Base-by-base conservation (phyloP, 106 monocot species). In the Triglochin maritima region DNA sequence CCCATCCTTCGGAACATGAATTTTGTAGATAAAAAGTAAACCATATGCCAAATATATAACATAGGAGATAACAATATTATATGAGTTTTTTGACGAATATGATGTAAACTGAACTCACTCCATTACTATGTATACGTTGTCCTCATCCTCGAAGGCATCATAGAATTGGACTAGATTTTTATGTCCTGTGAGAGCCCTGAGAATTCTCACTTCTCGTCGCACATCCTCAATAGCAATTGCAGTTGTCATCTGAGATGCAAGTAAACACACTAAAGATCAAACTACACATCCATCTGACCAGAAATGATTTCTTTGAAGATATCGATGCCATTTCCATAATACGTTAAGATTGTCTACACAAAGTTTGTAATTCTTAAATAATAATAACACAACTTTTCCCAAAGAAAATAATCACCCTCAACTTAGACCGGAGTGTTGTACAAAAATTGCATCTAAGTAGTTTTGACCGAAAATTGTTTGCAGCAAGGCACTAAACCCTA, bases 121-220 rank as follows among this genome's bases (percentile, higher is more conserved):
- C 92, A 92, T 92, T 3, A 85, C 85, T 65, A 92, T 83, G 69
- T 92, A 92, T 44, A 92, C 83, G 64, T 92, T 92, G 41, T 85
- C 88, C 43, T 83, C 85, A 67, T 92, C 92, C 53, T 92, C 92
- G 29, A 66, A 88, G 12, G 88, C 82, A 77, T 88, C 92, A 65
- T 85, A 85, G 59, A 92, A 88, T 74, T 85, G 76, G 66, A 88
- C 88, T 48, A 92, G 61, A 79, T 92, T 87, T 62, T 72, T 78
- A 73, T 92, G 92, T 47, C 83, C 76, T 45, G 92, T 66, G 43
- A 92, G 79, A 74, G 87, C 77, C 57, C 85, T 85, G 65, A 92
- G 71, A 69, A 92, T 92, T 77, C 79, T 88, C 29, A 85, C 92
- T 81, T 92, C 92, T 79, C 92, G 82, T 77, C 84, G 67, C 54